Evolutionary conservation across 164 flowering plant genomes (phyloP).

Genomic region (Echeveria elegans): DNA sequence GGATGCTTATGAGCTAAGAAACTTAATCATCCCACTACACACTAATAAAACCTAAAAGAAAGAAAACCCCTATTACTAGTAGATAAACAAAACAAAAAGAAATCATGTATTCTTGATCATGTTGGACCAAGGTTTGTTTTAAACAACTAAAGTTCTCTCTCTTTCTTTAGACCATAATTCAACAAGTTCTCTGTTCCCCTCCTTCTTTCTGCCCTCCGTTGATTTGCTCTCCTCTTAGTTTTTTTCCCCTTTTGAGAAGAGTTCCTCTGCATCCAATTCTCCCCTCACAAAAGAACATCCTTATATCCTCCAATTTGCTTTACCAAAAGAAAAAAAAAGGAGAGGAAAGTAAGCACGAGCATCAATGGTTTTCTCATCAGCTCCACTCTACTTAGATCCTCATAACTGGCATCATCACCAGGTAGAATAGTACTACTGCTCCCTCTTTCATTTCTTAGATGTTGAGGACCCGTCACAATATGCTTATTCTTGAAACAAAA

Average conservation of each 20-base stretch:
- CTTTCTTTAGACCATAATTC: background rate
- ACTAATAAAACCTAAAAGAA: background rate
- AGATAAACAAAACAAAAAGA: background rate
- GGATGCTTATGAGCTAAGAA: constrained; percentile 1
- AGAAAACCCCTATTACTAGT: background rate
- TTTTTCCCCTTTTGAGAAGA: constrained; percentile 31
- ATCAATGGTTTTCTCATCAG: constrained; percentile 69
- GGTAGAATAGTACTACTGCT: background rate
- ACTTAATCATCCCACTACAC: background rate
- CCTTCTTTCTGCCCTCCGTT: constrained; percentile 12
- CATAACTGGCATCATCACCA: constrained; percentile 63
- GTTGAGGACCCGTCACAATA: too few relatives aligned
- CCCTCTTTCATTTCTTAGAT: background rate
- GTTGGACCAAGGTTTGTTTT: background rate
- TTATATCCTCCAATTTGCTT: constrained; percentile 39
- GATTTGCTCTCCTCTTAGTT: constrained; percentile 9
- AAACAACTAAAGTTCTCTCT: constrained; percentile 3
- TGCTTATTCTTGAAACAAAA: constrained; percentile 2
- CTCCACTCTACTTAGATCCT: constrained; percentile 72
- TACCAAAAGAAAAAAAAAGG: constrained; percentile 36
- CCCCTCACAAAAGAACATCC: constrained; percentile 30
- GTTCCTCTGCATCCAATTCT: constrained; percentile 28
- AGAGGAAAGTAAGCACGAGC: constrained; percentile 28
- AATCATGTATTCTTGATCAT: background rate
- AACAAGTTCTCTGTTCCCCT: constrained; percentile 12